Evolutionary conservation across 805 yeast species (phyloP), one percentile per base, ranked within the genome.

Genomic region (Barnettozyma vustinii): DNA sequence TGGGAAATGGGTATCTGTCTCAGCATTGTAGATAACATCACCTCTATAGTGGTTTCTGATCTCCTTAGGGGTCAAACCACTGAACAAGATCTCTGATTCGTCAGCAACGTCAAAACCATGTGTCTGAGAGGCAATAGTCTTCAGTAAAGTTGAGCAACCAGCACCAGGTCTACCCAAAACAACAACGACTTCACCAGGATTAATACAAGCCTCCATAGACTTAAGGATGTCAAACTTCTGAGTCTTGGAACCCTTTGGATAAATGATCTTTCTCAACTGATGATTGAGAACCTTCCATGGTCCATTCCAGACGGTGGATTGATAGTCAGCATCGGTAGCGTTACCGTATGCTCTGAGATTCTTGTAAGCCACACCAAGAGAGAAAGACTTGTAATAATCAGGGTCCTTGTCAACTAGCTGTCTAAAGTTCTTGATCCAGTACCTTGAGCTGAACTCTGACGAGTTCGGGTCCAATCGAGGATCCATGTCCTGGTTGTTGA

Each of bases 91-190:
- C 7, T 55, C 53, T 1, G 85, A 72, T 30, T 72, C 74, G 37
- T 63, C 50, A 36, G 71, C 79, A 30, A 82, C 57, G 30, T 74
- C 61, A 61, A 79, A 80, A 52, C 87, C 87, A 58, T 78, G 76
- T 7, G 85, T 79, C 47, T 80, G 77, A 16, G 81, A 62, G 36
- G 83, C 69, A 37, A 82, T 70, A 5, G 85, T 75, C 57, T 82
- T 82, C 57, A 83, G 68, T 44, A 83, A 67, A 0, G 89, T 82
- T 3, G 87, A 76, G 63, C 89, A 83, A 54, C 90, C 89, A n/a
- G 88, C 79, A 59, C 89, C 89, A 1, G 89, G 89, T 65, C 86
- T 75, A 45, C 90, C 90, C 49, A 83, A 66, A 15, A 83, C 89
- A 44, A 84, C 84, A 8, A 84, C 75, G 42, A 84, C 68, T 52